phyloP scores from a whole-genome alignment of 1,284 basidiomycete genomes.

The Cutaneotrichosporon mucoides region DNA sequence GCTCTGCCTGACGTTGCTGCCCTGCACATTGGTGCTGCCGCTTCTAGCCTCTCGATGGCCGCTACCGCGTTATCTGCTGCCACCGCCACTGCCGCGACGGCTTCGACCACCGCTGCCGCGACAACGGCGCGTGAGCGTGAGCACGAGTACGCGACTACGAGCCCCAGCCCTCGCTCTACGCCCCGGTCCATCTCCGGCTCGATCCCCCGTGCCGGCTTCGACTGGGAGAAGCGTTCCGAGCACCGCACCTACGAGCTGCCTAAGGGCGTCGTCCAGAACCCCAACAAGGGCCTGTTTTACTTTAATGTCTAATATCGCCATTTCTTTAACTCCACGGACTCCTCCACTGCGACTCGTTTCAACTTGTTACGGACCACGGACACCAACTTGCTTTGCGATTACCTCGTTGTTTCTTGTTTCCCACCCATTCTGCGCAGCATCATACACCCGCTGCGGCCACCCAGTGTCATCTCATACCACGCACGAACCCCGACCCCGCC shows the following conservation, averaged over 20 bases:
- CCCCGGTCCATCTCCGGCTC: constrained; percentile 1
- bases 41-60: background rate
- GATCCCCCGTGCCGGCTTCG: constrained; percentile 29
- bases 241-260: constrained; percentile 42
- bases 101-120: constrained; percentile 4
- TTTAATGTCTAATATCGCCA: constrained; percentile 25
- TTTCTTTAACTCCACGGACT: background rate
- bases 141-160: background rate
- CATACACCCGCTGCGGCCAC: background rate
- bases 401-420: background rate
- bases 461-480: background rate
- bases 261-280: constrained; percentile 33
- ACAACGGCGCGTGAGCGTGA: background rate
- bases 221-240: constrained; percentile 28
- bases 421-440: too few species aligned
- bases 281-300: constrained; percentile 44
- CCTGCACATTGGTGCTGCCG: constrained; percentile 15
- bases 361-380: too few species aligned
- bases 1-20: constrained; percentile 23
- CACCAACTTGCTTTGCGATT: too few species aligned
- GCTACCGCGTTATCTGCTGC: constrained; percentile 1
- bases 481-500: background rate
- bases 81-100: constrained; percentile 8
- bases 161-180: background rate
- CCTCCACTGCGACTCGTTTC: too few species aligned